phyloP scores from a whole-genome alignment of 345 rosid species.

The Euphorbia pulcherrima region DNA sequence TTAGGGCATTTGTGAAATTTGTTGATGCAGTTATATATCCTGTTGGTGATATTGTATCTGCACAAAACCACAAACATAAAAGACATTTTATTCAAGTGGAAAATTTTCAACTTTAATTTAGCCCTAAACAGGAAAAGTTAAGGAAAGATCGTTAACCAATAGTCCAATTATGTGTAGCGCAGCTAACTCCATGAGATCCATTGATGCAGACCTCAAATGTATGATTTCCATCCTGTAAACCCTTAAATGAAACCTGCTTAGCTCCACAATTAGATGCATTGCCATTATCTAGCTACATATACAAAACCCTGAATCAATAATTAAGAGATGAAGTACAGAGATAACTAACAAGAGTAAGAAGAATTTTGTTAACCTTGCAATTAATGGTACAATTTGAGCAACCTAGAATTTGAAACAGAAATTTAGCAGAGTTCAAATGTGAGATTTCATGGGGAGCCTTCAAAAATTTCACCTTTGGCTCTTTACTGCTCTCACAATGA shows the following conservation, averaged over 20 bases:
- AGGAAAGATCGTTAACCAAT: conserved; percentile 59
- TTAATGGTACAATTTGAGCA: conserved; percentile 53
- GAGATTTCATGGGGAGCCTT: conserved; percentile 59
- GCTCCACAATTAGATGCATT: conserved; percentile 48
- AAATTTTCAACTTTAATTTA: no score
- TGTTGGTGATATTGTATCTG: conserved; percentile 83
- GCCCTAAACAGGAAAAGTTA: no score
- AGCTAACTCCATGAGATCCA: conserved; percentile 48
- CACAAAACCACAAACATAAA: conserved; percentile 16
- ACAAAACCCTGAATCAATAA: conserved; percentile 1
- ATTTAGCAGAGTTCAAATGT: conserved; percentile 54
- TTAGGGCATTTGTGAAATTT: conserved; percentile 68
- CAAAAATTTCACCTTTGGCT: conserved; percentile 55
- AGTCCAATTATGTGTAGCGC: conserved; percentile 64
- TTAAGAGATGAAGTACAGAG: no score
- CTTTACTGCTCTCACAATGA: conserved; percentile 32
- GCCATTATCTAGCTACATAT: conserved; percentile 68
- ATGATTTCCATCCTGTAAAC: conserved; percentile 73
- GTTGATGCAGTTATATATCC: conserved; percentile 56
- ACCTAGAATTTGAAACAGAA: conserved; percentile 56
- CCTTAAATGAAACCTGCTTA: conserved; percentile 43
- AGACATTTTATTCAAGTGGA: no score
- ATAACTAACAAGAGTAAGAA: background rate
- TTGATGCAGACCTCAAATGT: conserved; percentile 64
- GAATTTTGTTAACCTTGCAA: conserved; percentile 61